phyloP scores from a whole-genome alignment of 345 rosid genomes.

The Aegle marmelos region DNA sequence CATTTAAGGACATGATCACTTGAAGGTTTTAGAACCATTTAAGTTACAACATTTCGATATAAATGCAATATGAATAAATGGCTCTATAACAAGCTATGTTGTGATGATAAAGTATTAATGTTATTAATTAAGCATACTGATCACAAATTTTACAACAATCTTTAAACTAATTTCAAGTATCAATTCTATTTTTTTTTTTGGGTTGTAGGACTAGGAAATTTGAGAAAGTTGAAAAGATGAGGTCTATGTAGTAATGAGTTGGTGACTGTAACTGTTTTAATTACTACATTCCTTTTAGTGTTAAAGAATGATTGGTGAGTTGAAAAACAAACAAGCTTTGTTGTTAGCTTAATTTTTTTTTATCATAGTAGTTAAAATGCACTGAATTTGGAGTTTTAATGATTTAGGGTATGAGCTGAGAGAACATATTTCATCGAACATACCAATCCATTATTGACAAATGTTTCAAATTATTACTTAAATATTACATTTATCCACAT shows the following conservation, averaged over 20 bases:
- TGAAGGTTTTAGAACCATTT: background rate
- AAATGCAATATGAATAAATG: background rate
- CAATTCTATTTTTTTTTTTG: background rate
- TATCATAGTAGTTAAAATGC: too few species aligned
- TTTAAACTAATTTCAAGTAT: background rate
- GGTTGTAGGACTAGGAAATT: background rate
- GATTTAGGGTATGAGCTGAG: background rate
- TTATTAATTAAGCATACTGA: too few species aligned
- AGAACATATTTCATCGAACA: too few species aligned
- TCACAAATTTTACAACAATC: background rate
- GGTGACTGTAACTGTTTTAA: background rate
- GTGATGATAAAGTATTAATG: accelerated
- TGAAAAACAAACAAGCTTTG: too few species aligned
- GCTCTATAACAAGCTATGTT: background rate
- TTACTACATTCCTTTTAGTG: background rate
- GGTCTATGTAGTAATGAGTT: background rate
- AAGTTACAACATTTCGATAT: background rate
- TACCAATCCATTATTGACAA: too few species aligned
- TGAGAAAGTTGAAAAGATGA: background rate
- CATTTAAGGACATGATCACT: too few species aligned
- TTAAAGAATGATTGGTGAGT: too few species aligned
- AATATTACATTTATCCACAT: too few species aligned
- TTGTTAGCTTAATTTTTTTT: too few species aligned
- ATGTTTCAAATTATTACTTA: too few species aligned
- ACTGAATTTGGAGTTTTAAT: too few species aligned